Percentiles rank a stretch among this genome's conserved stretches.
These are phyloP conservation scores for Penicillium parvum DNA, from an alignment of 495 filamentous ascomycete species.

Conservation along the genomic window DNA sequence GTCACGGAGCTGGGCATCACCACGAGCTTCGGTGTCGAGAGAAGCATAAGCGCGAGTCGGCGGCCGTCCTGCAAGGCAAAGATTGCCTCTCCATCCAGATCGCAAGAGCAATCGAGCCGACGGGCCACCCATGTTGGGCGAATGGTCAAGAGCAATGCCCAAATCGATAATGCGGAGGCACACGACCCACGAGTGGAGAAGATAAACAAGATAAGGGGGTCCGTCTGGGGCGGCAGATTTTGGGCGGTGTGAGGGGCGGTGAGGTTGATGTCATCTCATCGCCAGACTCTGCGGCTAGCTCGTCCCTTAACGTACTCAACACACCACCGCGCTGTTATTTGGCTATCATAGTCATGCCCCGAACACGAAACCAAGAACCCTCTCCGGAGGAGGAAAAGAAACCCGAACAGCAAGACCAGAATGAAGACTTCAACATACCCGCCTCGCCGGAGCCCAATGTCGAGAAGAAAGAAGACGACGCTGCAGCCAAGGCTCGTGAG, in stretches of 20 bases:
- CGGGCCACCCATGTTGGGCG: conserved; percentile 10
- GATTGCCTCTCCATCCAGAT: not conserved
- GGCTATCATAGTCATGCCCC: conserved; percentile 12
- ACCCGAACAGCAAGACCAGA: conserved; percentile 9
- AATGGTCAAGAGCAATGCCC: not conserved
- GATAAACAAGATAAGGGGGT: conserved; percentile 21
- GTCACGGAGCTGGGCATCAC: conserved; percentile 5
- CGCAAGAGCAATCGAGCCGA: not conserved
- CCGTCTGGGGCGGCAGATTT: conserved; percentile 18
- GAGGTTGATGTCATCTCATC: conserved; percentile 9
- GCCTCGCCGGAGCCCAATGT: conserved; percentile 6
- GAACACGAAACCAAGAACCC: conserved; percentile 12
- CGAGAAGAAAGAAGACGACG: conserved; percentile 26
- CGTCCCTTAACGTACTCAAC: not conserved
- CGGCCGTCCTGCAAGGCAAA: not conserved
- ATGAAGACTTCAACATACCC: conserved; percentile 5
- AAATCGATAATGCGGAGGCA: conserved; percentile 4
- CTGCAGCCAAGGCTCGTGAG: conserved; percentile 30
- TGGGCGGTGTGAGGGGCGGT: conserved; percentile 20
- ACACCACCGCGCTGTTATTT: not conserved
- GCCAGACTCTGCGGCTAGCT: conserved; percentile 15
- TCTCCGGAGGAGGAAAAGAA: conserved; percentile 10
- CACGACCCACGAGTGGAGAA: conserved; percentile 25
- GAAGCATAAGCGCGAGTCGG: conserved; percentile 5
- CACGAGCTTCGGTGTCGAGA: not conserved